A percentile compares a stretch with the other conserved stretches of the same genome.
Evolutionary conservation across 345 rosid species (phyloP).

Genomic region (Citrus hindsii): DNA sequence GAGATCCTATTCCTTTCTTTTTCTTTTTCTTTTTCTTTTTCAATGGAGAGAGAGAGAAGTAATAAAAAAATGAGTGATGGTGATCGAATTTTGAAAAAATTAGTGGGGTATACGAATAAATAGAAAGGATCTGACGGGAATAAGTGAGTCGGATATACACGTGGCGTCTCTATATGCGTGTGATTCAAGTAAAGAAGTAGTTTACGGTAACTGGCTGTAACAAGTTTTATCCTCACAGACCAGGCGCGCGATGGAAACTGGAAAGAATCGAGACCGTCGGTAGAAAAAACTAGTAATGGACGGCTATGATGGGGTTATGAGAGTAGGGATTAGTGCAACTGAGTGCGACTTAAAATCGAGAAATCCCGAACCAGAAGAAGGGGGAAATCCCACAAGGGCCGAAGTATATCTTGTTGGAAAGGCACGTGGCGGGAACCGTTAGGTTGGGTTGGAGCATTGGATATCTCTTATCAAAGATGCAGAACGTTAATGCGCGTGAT

Average conservation of each 20-base stretch:
- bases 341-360: background rate
- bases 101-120: slow-evolving; percentile 14
- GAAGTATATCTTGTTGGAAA: background rate
- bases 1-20: background rate
- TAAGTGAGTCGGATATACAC: background rate
- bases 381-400: background rate
- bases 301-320: slow-evolving; percentile 7
- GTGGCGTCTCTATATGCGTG: slow-evolving; percentile 20
- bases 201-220: background rate
- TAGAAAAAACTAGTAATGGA: background rate
- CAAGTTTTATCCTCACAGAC: background rate
- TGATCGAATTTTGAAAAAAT: slow-evolving; percentile 20
- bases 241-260: too few species aligned
- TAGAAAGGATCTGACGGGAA: slow-evolving; percentile 29
- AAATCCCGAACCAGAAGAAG: background rate
- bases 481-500: background rate
- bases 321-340: background rate
- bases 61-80: slow-evolving; percentile 18
- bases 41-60: background rate
- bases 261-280: background rate
- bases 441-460: slow-evolving; percentile 1
- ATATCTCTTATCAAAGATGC: slow-evolving; percentile 6
- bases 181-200: background rate
- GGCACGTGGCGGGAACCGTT: slow-evolving; percentile 13
- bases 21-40: background rate